phyloP scores from a whole-genome alignment of 2,329 filamentous ascomycete species.

The Ophiostoma sp. region DNA sequence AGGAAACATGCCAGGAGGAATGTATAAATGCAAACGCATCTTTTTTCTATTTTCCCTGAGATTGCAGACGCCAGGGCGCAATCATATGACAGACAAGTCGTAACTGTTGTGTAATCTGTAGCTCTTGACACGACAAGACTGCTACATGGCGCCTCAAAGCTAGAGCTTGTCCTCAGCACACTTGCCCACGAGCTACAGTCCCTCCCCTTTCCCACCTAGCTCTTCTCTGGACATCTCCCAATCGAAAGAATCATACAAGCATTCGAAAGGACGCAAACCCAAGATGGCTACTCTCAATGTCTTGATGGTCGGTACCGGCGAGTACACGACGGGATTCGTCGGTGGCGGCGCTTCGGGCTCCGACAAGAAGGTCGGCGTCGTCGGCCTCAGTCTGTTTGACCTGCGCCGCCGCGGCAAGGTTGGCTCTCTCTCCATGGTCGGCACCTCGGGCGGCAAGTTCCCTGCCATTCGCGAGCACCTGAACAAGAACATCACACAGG shows the following conservation, averaged over 20 bases:
- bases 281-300: constrained; percentile 58
- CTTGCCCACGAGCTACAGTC: neutral
- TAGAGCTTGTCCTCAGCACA: neutral
- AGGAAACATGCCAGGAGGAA: neutral
- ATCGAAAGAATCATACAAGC: neutral
- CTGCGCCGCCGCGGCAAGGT: constrained; percentile 85
- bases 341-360: constrained; percentile 75
- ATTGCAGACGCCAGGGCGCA: neutral
- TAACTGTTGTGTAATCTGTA: neutral
- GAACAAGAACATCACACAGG: constrained; percentile 76
- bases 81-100: constrained; percentile 10
- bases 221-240: neutral
- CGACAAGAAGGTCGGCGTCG: constrained; percentile 94
- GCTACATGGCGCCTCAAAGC: neutral
- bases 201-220: neutral
- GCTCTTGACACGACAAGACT: neutral
- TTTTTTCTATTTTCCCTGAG: constrained; percentile 1
- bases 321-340: constrained; percentile 95
- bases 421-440: constrained; percentile 78
- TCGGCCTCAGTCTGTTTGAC: constrained; percentile 84
- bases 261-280: neutral
- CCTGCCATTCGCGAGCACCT: constrained; percentile 84
- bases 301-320: constrained; percentile 81
- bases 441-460: constrained; percentile 82
- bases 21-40: neutral